A percentile compares a stretch with the other conserved stretches of the same genome.
phyloP scores from a whole-genome alignment of 192 early-diverging fungal genomes.

The Entophlyctis helioformis region DNA sequence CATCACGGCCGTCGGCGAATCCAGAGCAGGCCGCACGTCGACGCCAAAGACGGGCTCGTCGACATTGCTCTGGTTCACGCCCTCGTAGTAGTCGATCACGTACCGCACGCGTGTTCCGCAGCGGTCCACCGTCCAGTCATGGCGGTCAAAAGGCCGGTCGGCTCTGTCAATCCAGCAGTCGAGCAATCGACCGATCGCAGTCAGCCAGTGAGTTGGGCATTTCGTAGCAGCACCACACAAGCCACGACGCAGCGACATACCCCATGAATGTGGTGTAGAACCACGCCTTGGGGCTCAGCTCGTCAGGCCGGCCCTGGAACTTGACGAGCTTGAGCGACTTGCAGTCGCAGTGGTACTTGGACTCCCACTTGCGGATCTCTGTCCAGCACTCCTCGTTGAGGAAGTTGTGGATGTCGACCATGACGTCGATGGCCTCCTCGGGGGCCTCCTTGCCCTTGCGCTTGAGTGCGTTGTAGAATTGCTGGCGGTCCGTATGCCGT shows the following conservation, averaged over 20 bases:
- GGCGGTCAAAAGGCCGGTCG: constrained; percentile 88
- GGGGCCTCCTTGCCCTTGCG: constrained; percentile 79
- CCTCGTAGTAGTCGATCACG: constrained; percentile 94
- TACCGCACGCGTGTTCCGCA: constrained; percentile 87
- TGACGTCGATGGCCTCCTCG: constrained; percentile 69
- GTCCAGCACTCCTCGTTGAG: constrained; percentile 93
- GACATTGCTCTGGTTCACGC: constrained; percentile 36
- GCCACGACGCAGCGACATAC: constrained; percentile 24
- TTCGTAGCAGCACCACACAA: constrained; percentile 1
- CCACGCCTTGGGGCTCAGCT: constrained; percentile 61
- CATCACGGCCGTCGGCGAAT: constrained; percentile 42
- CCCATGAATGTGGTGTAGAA: constrained; percentile 50
- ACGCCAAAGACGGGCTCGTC: constrained; percentile 72
- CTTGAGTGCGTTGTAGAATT: constrained; percentile 92
- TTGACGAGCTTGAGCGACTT: constrained; percentile 54
- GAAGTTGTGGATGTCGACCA: constrained; percentile 98
- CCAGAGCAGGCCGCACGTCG: constrained; percentile 90
- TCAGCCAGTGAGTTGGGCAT: constrained; percentile 12
- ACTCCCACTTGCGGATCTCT: constrained; percentile 91
- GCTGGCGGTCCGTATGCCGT: constrained; percentile 60
- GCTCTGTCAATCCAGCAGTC: constrained; percentile 34
- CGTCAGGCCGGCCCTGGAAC: constrained; percentile 82
- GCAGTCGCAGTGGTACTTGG: constrained; percentile 36
- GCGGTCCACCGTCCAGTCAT: constrained; percentile 90
- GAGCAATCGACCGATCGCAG: neutral